Evolutionary conservation across 768 basidiomycete species (phyloP), one percentile per base, ranked within the genome.

Genomic region (Myochromella boudieri): DNA sequence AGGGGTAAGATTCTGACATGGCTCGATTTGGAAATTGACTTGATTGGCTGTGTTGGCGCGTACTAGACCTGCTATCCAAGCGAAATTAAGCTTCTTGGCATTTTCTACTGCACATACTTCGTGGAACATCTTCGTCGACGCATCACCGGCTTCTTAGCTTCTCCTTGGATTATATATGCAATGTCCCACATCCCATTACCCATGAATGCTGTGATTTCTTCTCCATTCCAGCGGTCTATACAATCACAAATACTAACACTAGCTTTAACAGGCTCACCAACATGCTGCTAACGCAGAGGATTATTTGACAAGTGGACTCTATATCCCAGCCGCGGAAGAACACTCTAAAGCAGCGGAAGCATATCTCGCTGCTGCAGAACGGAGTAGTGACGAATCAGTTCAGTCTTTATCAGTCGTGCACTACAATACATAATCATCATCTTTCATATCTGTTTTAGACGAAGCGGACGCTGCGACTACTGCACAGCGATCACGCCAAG

Each of bases 231-330:
- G n/a, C n/a, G n/a, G n/a, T n/a, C n/a, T n/a, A n/a, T n/a, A n/a
- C n/a, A n/a, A n/a, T n/a, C n/a, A n/a, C n/a, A n/a, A n/a, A 22
- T n/a, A 21, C 3, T 3, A 21, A 41, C 21, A 36, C 49, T 51
- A 11, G 52, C 40, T 37, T 52, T 31, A 28, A 46, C 62, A 91
- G 88, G 89, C 90, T 17, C 87, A 92, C 63, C 82, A 85, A 57
- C 87, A 91, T 66, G 85, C 85, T 43, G 82, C 84, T 12, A 86
- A 85, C 57, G 89, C 88, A 27, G 88, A 91, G 41, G 87, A 91
- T 48, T 80, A 77, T 57, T 60, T 77, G 36, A 73, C 71, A 10
- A 76, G 80, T 48, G 90, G 90, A 10, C 70, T 88, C 5, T 75
- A 89, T 42, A 77, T 89, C 17, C 79, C 80, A 27, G 86, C 90